Conservation (phyloP, 2,329 filamentous ascomycete genomes). For the Chaetomium sp. region DNA sequence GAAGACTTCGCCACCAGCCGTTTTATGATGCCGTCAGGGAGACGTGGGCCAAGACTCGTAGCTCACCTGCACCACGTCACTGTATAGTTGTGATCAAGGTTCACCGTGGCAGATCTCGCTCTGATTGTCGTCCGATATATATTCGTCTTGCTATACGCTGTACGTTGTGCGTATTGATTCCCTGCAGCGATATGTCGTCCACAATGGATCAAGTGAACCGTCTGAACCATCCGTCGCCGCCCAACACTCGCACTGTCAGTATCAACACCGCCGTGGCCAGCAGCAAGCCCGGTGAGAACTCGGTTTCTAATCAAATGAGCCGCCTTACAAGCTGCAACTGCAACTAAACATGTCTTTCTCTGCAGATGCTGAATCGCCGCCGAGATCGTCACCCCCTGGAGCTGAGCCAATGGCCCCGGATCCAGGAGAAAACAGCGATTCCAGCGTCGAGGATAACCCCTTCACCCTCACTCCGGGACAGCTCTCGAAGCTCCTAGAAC, state of each 20-base stretch:
- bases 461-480: conserved; percentile 75
- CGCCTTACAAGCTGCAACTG: no score
- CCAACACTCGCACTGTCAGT: no score
- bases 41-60: conserved; percentile 13
- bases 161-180: no score
- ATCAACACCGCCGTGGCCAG: no score
- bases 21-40: conserved; percentile 12
- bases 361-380: conserved; percentile 44
- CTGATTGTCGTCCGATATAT: no score
- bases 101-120: background rate
- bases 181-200: no score
- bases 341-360: background rate
- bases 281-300: no score
- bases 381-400: background rate
- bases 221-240: no score
- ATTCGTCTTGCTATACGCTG: no score
- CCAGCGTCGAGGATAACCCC: conserved; percentile 65
- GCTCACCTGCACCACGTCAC: background rate
- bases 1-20: background rate
- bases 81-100: no score
- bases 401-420: conserved; percentile 51
- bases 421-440: conserved; percentile 71
- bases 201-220: no score
- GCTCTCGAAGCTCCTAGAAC: conserved; percentile 74
- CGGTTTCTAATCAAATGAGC: no score